Evolutionary conservation across 768 basidiomycete species (phyloP).

Genomic region (Naganishia onofrii): DNA sequence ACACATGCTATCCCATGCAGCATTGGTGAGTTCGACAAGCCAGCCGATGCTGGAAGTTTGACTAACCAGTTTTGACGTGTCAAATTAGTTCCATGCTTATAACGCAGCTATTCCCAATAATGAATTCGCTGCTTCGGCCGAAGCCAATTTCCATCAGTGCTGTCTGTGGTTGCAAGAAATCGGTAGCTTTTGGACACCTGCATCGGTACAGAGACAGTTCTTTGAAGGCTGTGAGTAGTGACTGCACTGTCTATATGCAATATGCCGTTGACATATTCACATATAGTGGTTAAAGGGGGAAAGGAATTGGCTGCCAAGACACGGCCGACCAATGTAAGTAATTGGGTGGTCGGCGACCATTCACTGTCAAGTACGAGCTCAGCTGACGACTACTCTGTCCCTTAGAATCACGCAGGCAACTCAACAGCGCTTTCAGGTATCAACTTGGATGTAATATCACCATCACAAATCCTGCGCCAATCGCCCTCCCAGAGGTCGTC

Average conservation of each 20-base stretch:
- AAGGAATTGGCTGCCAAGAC: constrained; percentile 2
- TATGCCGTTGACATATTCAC: not conserved
- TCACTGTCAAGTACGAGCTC: not conserved
- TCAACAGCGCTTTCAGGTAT: not conserved
- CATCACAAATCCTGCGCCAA: not conserved
- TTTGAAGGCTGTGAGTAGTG: constrained; percentile 42
- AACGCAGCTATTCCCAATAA: constrained; percentile 36
- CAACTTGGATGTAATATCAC: not conserved
- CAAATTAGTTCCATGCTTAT: constrained; percentile 38
- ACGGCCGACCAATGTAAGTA: not conserved
- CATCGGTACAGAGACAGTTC: constrained; percentile 40
- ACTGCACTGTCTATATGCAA: not conserved
- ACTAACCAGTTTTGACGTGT: not conserved
- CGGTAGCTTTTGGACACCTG: constrained; percentile 41
- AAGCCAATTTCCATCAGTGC: constrained; percentile 41
- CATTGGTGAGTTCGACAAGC: constrained; percentile 26
- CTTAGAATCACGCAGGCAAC: not conserved
- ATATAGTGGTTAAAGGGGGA: constrained; percentile 10
- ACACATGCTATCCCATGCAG: constrained; percentile 40
- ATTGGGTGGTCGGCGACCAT: not conserved
- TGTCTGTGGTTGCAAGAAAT: constrained; percentile 42
- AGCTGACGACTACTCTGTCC: not conserved
- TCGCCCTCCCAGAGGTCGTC: constrained; percentile 1
- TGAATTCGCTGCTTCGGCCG: constrained; percentile 33
- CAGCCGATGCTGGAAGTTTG: not conserved